Evolutionary conservation across 768 basidiomycete genomes (phyloP), one percentile per base, ranked within the genome.

Genomic region (Antrodiella citrinella): DNA sequence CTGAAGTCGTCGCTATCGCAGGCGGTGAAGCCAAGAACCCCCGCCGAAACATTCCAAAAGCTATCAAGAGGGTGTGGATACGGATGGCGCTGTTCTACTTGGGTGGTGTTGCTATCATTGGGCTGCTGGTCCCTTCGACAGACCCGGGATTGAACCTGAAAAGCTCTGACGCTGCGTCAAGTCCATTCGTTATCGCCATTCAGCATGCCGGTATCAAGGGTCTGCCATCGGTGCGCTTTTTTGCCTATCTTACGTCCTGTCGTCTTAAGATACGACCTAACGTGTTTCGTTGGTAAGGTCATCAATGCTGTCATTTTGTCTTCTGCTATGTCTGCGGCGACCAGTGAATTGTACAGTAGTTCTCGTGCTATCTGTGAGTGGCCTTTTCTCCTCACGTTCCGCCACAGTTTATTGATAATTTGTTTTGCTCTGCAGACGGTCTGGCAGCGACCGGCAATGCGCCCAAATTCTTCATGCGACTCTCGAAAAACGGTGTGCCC

Each of bases 1-100:
- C 91, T 4, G 94, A 97, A 66, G 92, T 95, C 61, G 91, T 95
- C 39, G 91, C 89, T 23, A 86, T 86, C 57, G 88, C 90, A 52
- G 89, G 89, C 21, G 90, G 84, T n/a, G 91, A 91, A 65, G 84
- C 90, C 0, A 91, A 86, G 67, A 94, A 94, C 67, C 92, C 92
- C 4, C 73, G 88, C 21, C 74, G 74, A 38, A 81, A 77, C 61
- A 67, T 85, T 19, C 84, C 84, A 35, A 73, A 69, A 55, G 78
- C 78, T 4, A 70, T 80, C 42, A 74, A 73, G 51, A 74, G 78
- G 12, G 81, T 85, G 30, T 86, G 82, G 65, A 69, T 81, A 54
- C 76, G 92, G 57, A 92, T 97, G 59, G 73, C 92, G 13, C 69
- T 96, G 22, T 96, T 62, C 48, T 67, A 70, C 51, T 64, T 69